These are phyloP conservation scores for Dictyostelium brefeldianum DNA, from an alignment of 78 protist genomes.

Conservation along the genomic window DNA sequence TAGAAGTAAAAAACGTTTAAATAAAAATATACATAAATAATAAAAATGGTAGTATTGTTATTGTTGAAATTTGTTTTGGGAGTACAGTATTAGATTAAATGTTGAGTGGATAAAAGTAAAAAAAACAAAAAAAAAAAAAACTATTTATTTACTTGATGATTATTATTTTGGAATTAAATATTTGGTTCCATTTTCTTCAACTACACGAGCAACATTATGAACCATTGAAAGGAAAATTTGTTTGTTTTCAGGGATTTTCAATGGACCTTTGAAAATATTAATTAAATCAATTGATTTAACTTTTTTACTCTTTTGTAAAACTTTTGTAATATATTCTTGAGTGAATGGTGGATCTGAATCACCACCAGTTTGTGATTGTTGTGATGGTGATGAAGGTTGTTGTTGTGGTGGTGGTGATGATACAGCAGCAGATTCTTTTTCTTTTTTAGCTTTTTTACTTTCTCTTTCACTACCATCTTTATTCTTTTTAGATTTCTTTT, in stretches of 20 bases:
- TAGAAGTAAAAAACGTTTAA: too few species aligned
- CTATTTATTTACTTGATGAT: not conserved
- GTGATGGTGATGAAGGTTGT: not conserved
- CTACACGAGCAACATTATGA: slow-evolving; percentile 37
- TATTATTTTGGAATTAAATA: slow-evolving; percentile 58
- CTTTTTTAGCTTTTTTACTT: slow-evolving; percentile 16
- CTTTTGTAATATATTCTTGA: slow-evolving; percentile 29
- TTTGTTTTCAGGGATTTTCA: slow-evolving; percentile 32
- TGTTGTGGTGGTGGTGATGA: slow-evolving; percentile 20
- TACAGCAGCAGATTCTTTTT: not conserved
- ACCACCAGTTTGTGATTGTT: not conserved
- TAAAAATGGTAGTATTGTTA: too few species aligned
- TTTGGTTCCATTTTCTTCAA: slow-evolving; percentile 49
- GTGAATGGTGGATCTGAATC: slow-evolving; percentile 22
- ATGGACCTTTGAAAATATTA: slow-evolving; percentile 19
- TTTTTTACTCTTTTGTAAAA: slow-evolving; percentile 1
- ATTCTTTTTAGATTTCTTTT: slow-evolving; percentile 1
- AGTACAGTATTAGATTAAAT: too few species aligned
- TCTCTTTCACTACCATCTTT: not conserved
- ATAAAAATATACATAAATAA: too few species aligned
- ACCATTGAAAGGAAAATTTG: not conserved
- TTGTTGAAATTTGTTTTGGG: too few species aligned
- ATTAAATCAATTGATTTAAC: slow-evolving; percentile 48
- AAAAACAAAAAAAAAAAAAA: too few species aligned
- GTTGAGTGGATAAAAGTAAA: too few species aligned